A percentile compares a stretch with the other conserved stretches of the same genome.
Conservation (phyloP, 345 rosid species). For the Schrenkiella parvula region DNA sequence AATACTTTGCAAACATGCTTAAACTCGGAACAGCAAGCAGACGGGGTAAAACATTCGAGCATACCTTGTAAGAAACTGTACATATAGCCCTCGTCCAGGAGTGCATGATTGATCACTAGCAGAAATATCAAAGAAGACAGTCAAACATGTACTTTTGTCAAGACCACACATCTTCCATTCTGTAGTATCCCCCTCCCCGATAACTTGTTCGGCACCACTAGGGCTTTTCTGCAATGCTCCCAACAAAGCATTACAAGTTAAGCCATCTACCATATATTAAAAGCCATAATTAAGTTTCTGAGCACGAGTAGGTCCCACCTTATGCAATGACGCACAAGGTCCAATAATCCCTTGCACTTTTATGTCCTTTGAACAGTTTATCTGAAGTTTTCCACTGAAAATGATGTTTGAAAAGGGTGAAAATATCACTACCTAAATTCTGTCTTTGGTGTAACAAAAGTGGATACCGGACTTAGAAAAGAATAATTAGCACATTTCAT, state of each 20-base stretch:
- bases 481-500: background rate
- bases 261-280: background rate
- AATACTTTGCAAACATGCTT: background rate
- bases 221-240: conserved; percentile 84
- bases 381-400: conserved; percentile 80
- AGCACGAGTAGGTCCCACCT: conserved; percentile 45
- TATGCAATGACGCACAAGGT: conserved; percentile 91
- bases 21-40: background rate
- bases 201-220: conserved; percentile 63
- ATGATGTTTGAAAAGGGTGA: conserved; percentile 19
- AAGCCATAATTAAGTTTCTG: background rate
- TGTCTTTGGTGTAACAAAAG: background rate
- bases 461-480: background rate
- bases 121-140: conserved; percentile 87
- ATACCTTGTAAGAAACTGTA: conserved; percentile 89
- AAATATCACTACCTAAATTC: conserved; percentile 13
- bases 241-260: conserved; percentile 13
- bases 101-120: conserved; percentile 59
- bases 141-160: conserved; percentile 85
- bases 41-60: background rate
- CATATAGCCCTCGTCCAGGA: conserved; percentile 63
- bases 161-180: conserved; percentile 98
- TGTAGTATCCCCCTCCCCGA: conserved; percentile 86
- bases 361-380: conserved; percentile 82
- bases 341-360: conserved; percentile 90